phyloP scores from a whole-genome alignment of 177 flowering plant species.

The Telopea speciosissima region DNA sequence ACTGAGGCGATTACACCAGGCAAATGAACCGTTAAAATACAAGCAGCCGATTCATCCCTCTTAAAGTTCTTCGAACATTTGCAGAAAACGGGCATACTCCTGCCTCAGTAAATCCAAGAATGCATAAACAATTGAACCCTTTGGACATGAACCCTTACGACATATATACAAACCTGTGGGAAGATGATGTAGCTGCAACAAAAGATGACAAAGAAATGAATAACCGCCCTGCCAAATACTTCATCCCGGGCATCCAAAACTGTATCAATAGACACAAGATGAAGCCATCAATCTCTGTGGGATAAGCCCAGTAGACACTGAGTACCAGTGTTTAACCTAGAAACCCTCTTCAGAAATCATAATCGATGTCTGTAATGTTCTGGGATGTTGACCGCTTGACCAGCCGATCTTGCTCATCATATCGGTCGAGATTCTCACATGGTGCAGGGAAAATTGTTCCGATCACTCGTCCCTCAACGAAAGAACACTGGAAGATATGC shows the following conservation, averaged over 20 bases:
- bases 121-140: too few species aligned
- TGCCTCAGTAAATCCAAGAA: too few species aligned
- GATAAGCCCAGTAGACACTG: neutral
- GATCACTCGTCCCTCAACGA: constrained; percentile 72
- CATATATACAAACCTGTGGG: too few species aligned
- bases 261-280: neutral
- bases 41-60: too few species aligned
- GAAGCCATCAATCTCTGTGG: neutral
- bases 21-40: too few species aligned
- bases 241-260: neutral
- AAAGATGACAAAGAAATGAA: neutral
- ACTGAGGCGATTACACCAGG: too few species aligned
- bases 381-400: constrained; percentile 53
- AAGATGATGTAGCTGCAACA: too few species aligned
- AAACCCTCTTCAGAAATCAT: constrained; percentile 43
- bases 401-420: constrained; percentile 57
- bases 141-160: too few species aligned
- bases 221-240: neutral
- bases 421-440: constrained; percentile 79
- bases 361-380: constrained; percentile 77
- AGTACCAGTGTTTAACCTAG: neutral
- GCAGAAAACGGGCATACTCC: too few species aligned
- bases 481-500: constrained; percentile 91
- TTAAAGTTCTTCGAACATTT: too few species aligned
- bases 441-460: constrained; percentile 84